These are phyloP conservation scores for Fabrea salina DNA, from an alignment of 169 alveolate genomes.

Conservation along the genomic window DNA sequence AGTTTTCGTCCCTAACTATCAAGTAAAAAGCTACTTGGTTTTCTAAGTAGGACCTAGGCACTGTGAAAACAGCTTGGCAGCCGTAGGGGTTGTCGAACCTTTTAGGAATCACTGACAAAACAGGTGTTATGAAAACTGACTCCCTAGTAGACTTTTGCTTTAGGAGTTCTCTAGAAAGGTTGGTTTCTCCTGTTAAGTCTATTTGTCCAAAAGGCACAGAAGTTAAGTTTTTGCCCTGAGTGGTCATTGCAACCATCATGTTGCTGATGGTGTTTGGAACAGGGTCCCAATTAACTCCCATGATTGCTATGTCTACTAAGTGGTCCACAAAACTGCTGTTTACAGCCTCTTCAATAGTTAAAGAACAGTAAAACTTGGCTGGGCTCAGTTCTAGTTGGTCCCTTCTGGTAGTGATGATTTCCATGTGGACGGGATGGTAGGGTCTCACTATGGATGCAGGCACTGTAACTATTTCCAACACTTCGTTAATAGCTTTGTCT, in stretches of 20 bases:
- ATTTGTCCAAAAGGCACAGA: slow-evolving; percentile 62
- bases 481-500: slow-evolving; percentile 68
- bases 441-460: slow-evolving; percentile 72
- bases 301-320: slow-evolving; percentile 55
- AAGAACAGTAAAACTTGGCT: slow-evolving; percentile 57
- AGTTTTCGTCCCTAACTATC: slow-evolving; percentile 75
- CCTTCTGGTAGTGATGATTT: slow-evolving; percentile 42
- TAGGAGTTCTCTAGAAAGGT: slow-evolving; percentile 60
- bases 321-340: slow-evolving; percentile 57
- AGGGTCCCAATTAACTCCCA: slow-evolving; percentile 69
- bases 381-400: too few species aligned
- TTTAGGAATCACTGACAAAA: slow-evolving; percentile 79
- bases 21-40: slow-evolving; percentile 67
- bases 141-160: slow-evolving; percentile 44
- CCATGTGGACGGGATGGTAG: slow-evolving; percentile 78
- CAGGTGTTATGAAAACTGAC: slow-evolving; percentile 71
- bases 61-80: slow-evolving; percentile 70
- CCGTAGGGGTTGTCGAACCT: slow-evolving; percentile 69
- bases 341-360: slow-evolving; percentile 61
- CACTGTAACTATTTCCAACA: slow-evolving; percentile 70
- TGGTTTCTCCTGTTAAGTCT: slow-evolving; percentile 61
- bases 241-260: slow-evolving; percentile 71
- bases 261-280: slow-evolving; percentile 50
- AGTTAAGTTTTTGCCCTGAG: slow-evolving; percentile 64
- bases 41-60: slow-evolving; percentile 74